Conservation (phyloP, 179 eudicot species). For the Silene coronaria region DNA sequence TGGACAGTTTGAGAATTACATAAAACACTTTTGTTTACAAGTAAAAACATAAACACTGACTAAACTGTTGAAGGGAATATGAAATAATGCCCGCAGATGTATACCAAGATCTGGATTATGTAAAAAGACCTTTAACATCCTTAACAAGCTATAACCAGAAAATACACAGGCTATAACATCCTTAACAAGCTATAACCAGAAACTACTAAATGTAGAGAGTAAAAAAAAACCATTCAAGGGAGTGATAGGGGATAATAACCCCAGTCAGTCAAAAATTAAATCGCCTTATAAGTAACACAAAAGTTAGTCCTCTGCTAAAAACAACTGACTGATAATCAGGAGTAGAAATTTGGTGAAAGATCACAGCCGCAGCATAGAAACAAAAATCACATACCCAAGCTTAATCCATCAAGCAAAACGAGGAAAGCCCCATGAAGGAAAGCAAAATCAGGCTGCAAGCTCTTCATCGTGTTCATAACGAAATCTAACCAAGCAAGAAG, state of each 20-base stretch:
- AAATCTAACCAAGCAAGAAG: constrained; percentile 91
- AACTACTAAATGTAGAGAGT: background rate
- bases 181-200: background rate
- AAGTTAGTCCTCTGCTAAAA: too few species aligned
- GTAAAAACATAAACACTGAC: background rate
- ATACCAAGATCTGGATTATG: too few species aligned
- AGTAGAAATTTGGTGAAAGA: background rate
- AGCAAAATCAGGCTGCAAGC: constrained; percentile 50
- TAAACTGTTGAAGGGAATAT: background rate
- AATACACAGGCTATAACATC: too few species aligned
- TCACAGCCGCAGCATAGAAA: background rate
- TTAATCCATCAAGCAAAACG: constrained; percentile 86
- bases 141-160: too few species aligned
- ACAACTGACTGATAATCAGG: too few species aligned
- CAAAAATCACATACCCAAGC: constrained; percentile 51
- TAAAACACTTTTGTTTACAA: background rate
- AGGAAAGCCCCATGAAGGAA: constrained; percentile 88
- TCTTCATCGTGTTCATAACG: constrained; percentile 43
- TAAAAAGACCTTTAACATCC: too few species aligned
- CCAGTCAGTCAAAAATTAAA: background rate
- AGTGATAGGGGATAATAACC: background rate
- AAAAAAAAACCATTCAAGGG: background rate
- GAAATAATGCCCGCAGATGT: background rate
- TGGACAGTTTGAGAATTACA: background rate
- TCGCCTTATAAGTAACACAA: too few species aligned